A percentile compares a stretch with the other conserved stretches of the same genome.
phyloP scores from a whole-genome alignment of 331 rosid genomes.

The Saraca asoca region DNA sequence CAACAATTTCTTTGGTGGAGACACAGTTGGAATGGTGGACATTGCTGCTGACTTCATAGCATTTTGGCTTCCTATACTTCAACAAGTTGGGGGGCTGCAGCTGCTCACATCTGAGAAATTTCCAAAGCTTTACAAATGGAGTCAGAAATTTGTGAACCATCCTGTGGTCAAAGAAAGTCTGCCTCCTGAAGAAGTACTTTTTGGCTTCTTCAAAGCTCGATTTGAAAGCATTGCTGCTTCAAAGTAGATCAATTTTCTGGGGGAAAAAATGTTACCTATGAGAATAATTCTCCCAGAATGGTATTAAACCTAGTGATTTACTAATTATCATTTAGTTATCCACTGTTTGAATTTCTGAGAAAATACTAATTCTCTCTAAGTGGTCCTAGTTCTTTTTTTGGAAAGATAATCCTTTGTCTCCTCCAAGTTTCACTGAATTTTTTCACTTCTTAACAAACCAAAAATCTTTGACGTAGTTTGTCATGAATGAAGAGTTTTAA shows the following conservation, averaged over 20 bases:
- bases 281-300: too few relatives aligned
- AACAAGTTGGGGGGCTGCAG: conserved; percentile 49
- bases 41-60: conserved; percentile 46
- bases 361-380: too few relatives aligned
- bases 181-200: conserved; percentile 51
- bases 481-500: too few relatives aligned
- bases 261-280: too few relatives aligned
- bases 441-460: too few relatives aligned
- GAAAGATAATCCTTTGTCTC: too few relatives aligned
- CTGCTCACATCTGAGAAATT: conserved; percentile 43
- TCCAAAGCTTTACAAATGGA: conserved; percentile 60
- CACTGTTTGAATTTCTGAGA: neutral
- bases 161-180: conserved; percentile 45
- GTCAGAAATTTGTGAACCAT: conserved; percentile 39
- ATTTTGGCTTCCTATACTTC: conserved; percentile 45
- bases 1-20: conserved; percentile 69
- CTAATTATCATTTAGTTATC: neutral
- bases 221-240: conserved; percentile 3
- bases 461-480: too few relatives aligned
- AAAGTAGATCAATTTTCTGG: neutral
- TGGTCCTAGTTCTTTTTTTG: too few relatives aligned
- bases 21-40: conserved; percentile 48
- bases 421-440: too few relatives aligned
- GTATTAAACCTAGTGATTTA: neutral
- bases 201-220: conserved; percentile 36